These are phyloP conservation scores for Austroboletus olivaceoglutinosus DNA, from an alignment of 1,284 basidiomycete genomes.

Conservation along the genomic window DNA sequence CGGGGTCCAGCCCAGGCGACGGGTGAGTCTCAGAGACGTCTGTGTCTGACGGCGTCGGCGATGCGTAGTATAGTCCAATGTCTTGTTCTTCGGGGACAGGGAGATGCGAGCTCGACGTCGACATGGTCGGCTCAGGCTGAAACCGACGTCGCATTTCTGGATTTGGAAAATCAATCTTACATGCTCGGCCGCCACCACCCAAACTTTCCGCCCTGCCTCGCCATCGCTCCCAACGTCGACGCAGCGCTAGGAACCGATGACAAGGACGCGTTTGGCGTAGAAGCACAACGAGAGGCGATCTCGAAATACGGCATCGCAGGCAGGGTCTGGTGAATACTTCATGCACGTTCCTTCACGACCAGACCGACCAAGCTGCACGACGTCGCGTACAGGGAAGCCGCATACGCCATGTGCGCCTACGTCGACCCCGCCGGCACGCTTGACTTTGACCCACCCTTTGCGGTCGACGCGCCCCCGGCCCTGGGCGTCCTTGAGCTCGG, in stretches of 20 bases:
- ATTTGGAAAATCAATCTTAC: too few species aligned
- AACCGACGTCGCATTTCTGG: too few species aligned
- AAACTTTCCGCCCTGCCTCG: conserved; percentile 37
- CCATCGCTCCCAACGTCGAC: conserved; percentile 24
- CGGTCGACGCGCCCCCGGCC: conserved; percentile 10
- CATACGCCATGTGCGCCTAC: conserved; percentile 60
- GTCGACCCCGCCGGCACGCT: conserved; percentile 42
- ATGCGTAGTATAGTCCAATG: conserved; percentile 29
- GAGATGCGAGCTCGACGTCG: conserved; percentile 12
- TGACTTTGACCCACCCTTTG: conserved; percentile 62
- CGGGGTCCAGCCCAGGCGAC: conserved; percentile 6
- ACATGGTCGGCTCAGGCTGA: not conserved
- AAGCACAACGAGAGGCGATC: conserved; percentile 61
- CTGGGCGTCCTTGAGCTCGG: conserved; percentile 59
- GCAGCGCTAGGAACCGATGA: not conserved
- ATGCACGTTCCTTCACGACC: conserved; percentile 1
- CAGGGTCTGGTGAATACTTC: conserved; percentile 58
- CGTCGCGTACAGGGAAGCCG: conserved; percentile 60
- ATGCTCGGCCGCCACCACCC: too few species aligned
- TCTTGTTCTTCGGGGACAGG: conserved; percentile 31
- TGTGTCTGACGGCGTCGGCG: conserved; percentile 24
- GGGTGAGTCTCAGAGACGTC: conserved; percentile 25
- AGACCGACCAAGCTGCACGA: not conserved
- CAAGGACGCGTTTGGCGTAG: conserved; percentile 38
- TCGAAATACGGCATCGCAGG: conserved; percentile 72